Evolutionary conservation across 106 monocot genomes (phyloP).

Genomic region (Dioscorea alata): DNA sequence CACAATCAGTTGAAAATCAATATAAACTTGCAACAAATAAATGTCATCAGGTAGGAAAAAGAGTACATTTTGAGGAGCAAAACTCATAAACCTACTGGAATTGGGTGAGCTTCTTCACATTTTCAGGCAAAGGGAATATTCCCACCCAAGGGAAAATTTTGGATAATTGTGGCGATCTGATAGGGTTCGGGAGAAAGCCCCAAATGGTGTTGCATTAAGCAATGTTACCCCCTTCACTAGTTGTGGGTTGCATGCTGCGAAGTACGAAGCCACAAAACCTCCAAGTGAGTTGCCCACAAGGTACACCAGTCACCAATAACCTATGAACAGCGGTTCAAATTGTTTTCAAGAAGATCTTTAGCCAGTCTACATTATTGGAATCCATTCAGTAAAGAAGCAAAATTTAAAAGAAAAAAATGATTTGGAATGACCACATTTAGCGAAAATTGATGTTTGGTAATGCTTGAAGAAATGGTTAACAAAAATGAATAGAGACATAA

Average conservation of each 20-base stretch:
- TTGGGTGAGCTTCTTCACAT: conserved; percentile 55
- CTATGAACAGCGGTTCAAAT: conserved; percentile 2
- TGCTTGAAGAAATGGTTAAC: too few relatives aligned
- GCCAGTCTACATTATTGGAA: too few relatives aligned
- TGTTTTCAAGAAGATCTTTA: too few relatives aligned
- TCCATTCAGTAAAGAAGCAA: too few relatives aligned
- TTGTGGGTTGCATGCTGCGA: conserved; percentile 61
- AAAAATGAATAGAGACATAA: too few relatives aligned
- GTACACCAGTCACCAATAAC: conserved; percentile 92
- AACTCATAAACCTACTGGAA: conserved; percentile 61
- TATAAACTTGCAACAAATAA: too few relatives aligned
- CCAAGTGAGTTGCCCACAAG: conserved; percentile 94
- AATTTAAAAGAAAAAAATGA: too few relatives aligned
- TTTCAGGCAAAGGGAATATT: conserved; percentile 75
- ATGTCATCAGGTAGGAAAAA: neutral
- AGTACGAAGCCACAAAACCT: conserved; percentile 78
- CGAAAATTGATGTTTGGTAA: too few relatives aligned
- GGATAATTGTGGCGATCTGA: conserved; percentile 60
- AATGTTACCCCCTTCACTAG: conserved; percentile 87
- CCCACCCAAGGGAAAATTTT: conserved; percentile 91
- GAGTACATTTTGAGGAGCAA: neutral
- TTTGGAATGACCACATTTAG: too few relatives aligned
- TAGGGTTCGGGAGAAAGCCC: conserved; percentile 90
- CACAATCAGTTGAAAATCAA: too few relatives aligned
- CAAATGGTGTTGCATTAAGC: conserved; percentile 97